phyloP scores from a whole-genome alignment of 2,329 filamentous ascomycete species.

The Huntiella decipiens region DNA sequence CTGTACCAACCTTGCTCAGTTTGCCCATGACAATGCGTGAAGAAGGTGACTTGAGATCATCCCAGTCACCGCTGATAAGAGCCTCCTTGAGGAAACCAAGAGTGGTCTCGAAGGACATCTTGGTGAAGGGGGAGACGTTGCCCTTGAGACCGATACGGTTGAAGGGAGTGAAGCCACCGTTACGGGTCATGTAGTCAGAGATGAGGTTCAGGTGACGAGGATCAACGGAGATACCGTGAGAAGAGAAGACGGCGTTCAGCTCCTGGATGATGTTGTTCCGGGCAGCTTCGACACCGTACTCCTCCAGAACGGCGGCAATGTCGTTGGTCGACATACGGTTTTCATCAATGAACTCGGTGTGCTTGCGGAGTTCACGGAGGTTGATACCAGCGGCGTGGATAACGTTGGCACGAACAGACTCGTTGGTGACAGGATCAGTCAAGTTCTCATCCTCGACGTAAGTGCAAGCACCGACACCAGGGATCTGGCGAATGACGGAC shows the following conservation, averaged over 20 bases:
- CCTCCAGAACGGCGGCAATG: conserved; percentile 61
- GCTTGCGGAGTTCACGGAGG: conserved; percentile 75
- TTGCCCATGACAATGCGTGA: conserved; percentile 75
- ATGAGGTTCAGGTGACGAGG: conserved; percentile 87
- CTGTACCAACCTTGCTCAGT: conserved; percentile 69
- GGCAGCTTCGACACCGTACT: conserved; percentile 88
- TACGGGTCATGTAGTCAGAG: conserved; percentile 93
- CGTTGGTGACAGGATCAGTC: conserved; percentile 27
- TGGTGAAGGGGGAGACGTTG: conserved; percentile 80
- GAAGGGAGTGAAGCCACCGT: conserved; percentile 76
- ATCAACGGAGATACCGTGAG: conserved; percentile 85
- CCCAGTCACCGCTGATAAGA: conserved; percentile 74
- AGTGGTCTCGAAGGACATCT: conserved; percentile 99
- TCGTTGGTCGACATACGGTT: conserved; percentile 83
- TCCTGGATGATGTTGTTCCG: conserved; percentile 75
- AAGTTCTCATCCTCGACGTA: conserved; percentile 41
- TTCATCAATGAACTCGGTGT: conserved; percentile 68
- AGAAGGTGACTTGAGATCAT: conserved; percentile 71
- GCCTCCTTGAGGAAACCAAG: conserved; percentile 85
- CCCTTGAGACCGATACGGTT: conserved; percentile 75
- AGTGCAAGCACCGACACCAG: conserved; percentile 54
- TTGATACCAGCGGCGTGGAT: conserved; percentile 77
- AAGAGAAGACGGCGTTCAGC: conserved; percentile 65
- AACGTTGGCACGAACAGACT: conserved; percentile 30
- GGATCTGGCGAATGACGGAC: conserved; percentile 73